Evolutionary conservation across 2,329 filamentous ascomycete species (phyloP).

Genomic region (Kalmusia sp.): DNA sequence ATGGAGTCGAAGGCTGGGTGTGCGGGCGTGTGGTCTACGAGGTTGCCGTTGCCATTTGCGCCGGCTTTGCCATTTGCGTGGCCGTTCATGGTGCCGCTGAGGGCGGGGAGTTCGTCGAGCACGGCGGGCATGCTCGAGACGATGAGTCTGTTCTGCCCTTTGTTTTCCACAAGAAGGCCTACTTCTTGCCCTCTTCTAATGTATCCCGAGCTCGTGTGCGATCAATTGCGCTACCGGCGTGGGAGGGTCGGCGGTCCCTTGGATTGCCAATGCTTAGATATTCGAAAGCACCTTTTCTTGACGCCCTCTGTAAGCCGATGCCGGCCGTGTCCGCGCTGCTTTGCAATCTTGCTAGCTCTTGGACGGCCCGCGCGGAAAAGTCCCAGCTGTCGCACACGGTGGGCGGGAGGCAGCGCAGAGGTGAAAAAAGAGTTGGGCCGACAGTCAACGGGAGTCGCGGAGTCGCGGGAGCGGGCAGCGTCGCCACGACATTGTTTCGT

Average conservation of each 20-base stretch:
- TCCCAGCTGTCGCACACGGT: too few species aligned
- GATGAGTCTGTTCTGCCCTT: background rate
- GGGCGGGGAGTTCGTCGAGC: slow-evolving; percentile 19
- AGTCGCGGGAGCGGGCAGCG: background rate
- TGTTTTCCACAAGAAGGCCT: too few species aligned
- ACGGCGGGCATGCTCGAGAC: slow-evolving; percentile 30
- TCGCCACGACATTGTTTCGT: background rate
- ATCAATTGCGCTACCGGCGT: too few species aligned
- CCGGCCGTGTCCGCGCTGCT: slow-evolving; percentile 25
- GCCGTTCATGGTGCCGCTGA: slow-evolving; percentile 25
- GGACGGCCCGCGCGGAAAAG: too few species aligned
- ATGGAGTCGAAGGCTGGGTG: slow-evolving; percentile 55
- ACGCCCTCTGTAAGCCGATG: slow-evolving; percentile 29
- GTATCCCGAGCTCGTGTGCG: too few species aligned
- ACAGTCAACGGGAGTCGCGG: background rate
- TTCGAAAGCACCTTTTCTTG: slow-evolving; percentile 7
- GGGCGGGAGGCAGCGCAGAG: too few species aligned
- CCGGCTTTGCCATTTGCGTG: slow-evolving; percentile 18
- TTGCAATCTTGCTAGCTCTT: too few species aligned
- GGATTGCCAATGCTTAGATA: slow-evolving; percentile 30
- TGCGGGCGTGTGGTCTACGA: slow-evolving; percentile 34
- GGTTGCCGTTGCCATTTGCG: background rate
- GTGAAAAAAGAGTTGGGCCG: too few species aligned
- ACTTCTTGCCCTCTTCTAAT: too few species aligned
- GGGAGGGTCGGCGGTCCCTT: too few species aligned